phyloP scores from a whole-genome alignment of 495 filamentous ascomycete genomes.

The Xylaria sp. region DNA sequence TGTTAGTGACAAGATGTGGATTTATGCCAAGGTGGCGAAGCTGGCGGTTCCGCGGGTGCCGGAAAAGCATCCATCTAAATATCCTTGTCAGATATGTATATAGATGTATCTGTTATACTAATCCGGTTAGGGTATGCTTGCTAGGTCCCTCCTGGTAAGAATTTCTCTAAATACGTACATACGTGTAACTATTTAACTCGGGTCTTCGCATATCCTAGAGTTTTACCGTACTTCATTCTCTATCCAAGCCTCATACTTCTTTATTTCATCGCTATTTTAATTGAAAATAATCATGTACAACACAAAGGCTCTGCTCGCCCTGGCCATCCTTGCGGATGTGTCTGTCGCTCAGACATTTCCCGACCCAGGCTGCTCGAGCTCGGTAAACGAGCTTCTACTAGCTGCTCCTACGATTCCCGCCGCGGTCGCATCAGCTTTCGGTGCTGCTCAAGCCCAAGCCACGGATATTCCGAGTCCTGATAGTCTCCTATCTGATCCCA shows the following conservation, averaged over 20 bases:
- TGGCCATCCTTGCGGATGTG: slow-evolving; percentile 5
- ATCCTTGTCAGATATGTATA: neutral
- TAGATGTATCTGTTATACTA: neutral
- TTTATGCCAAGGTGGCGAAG: neutral
- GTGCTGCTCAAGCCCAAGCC: too few species aligned
- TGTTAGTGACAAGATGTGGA: neutral
- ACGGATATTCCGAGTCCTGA: neutral
- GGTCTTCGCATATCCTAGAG: neutral
- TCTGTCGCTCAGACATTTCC: slow-evolving; percentile 6
- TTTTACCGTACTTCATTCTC: neutral
- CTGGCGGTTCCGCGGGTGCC: neutral
- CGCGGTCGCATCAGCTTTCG: neutral
- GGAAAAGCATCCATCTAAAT: neutral
- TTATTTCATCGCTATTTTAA: neutral
- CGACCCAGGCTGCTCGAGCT: neutral
- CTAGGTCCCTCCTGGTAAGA: neutral
- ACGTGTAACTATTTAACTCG: neutral
- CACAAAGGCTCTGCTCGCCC: slow-evolving; percentile 5
- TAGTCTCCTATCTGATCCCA: neutral
- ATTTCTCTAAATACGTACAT: neutral
- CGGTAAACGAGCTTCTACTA: neutral
- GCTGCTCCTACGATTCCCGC: slow-evolving; percentile 2
- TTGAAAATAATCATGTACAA: slow-evolving; percentile 4
- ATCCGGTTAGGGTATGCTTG: neutral
- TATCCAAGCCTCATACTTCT: neutral